Evolutionary conservation across 495 filamentous ascomycete genomes (phyloP).

Genomic region (Talaromyces adpressus): DNA sequence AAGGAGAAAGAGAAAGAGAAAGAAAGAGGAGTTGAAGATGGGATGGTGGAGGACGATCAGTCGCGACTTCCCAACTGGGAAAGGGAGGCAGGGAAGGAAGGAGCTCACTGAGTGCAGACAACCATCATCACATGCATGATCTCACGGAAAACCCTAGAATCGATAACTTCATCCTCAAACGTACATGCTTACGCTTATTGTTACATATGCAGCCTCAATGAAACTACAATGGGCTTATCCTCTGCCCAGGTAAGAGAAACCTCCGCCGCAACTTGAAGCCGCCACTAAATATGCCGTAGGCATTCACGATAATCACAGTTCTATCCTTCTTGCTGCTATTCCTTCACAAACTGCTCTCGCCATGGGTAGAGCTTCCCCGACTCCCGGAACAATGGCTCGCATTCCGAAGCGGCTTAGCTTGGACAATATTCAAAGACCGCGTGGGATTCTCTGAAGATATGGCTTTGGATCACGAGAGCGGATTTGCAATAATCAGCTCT

Average conservation of each 20-base stretch:
- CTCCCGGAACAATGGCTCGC: constrained; percentile 7
- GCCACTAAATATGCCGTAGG: not conserved
- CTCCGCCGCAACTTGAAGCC: not conserved
- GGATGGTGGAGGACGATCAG: not conserved
- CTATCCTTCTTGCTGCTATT: not conserved
- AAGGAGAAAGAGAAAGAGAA: not conserved
- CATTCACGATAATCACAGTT: not conserved
- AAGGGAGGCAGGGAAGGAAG: not conserved
- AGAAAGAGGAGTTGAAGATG: not conserved
- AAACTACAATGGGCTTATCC: constrained; percentile 2
- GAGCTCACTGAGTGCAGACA: not conserved
- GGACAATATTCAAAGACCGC: constrained; percentile 7
- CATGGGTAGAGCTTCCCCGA: constrained; percentile 6
- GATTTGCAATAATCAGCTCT: constrained; percentile 6
- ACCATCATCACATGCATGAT: not conserved
- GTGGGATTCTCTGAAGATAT: constrained; percentile 5
- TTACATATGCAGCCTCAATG: not conserved
- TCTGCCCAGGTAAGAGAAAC: constrained; percentile 2
- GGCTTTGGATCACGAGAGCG: constrained; percentile 3
- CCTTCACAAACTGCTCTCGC: constrained; percentile 4
- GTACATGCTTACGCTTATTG: constrained; percentile 1
- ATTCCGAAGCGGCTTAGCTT: constrained; percentile 1
- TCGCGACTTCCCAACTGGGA: not conserved
- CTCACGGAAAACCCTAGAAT: not conserved
- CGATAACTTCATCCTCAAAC: not conserved